Base-by-base conservation (phyloP, 331 rosid genomes). In the Saraca asoca region DNA sequence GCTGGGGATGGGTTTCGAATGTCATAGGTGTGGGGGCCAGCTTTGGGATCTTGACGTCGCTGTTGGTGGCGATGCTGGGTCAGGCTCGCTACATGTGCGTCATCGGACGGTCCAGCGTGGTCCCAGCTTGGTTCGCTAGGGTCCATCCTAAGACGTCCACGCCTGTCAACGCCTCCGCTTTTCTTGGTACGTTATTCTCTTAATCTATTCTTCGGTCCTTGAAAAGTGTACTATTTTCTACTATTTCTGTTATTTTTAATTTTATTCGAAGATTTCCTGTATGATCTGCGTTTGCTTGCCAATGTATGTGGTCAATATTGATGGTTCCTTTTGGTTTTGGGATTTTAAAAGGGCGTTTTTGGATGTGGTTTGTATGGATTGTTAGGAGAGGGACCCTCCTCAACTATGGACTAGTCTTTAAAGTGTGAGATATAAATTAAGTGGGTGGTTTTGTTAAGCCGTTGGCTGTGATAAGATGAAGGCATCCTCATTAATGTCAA, bases 1-100 rank as follows among this genome's bases (percentile, higher is more conserved):
- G 96, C 11, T 87, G 91, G 95, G 80, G 82, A 57, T 92, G 98
- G 96, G 95, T 74, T 63, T 81, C 96, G 44, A 75, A 78, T 49
- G 95, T 89, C 65, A 84, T 89, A 72, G 96, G 95, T 0, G 85
- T 67, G 77, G 96, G 95, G 75, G 96, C 98, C 50, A 87, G 95
- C 46, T 82, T 92, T 9, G 98, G 98, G 63, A 89, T 92, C 59
- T 42, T 92, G 66, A 89, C 98, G 84, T 92, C 98, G 51, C 67
- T 92, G 87, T 39, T 92, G 81, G 98, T 92, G 74, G 83, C 98
- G 64, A 92, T 92, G 98, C 34, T 92, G 80, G 98, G 98, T 13
- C 98, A 92, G 81, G 95, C 98, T 38, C 85, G 96, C n/a, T 92
- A 92, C 85, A 84, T 92, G 94, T 92, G 98, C 51, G 98, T 89